Base-by-base conservation (phyloP, 108 stramenopile genomes). In the Nitzschia palea region DNA sequence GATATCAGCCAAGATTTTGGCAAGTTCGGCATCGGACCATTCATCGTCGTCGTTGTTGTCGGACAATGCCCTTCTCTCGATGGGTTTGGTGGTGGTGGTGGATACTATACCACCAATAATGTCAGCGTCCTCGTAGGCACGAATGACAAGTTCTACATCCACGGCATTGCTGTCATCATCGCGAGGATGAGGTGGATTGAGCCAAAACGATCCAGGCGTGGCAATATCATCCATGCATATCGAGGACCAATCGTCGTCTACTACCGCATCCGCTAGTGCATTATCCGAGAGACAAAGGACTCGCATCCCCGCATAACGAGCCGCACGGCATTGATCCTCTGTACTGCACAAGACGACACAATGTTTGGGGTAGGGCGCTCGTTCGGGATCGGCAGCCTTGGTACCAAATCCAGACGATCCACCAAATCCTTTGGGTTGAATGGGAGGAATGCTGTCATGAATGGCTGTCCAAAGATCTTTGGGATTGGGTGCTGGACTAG, bases 151-250 rank as follows among this genome's bases (percentile, higher is more conserved):
- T 9, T 64, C 53, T 22, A 59, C 10, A 52, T 82, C 61, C 22
- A 91, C 84, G 25, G 30, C 28, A 67, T 91, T 87, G 1, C 86
- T 81, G 12, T 74, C 68, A 57, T 87, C 87, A 64, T 91, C 90
- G 62, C 71, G 55, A 30, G 85, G 81, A 50, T 59, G 55, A 2
- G 87, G 85, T 37, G 87, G 86, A 80, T 92, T 92, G 40, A 92
- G 60, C 90, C 90, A 92, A 69, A 82, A 92, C 56, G 80, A 80
- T 43, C 90, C 90, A 4, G 90, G 90, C 12, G 86, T 92, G 22
- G 86, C 76, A 60, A 92, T 82, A 45, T 88, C 86, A 70, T 92
- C 87, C 44, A 92, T 70, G 45, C 6, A 85, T 43, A 67, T 83
- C 36, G 20, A 77, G 33, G 47, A 74, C 77, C 44, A 72, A 68